Base-by-base conservation (phyloP, 139 green algal genomes). In the Auxenochlorella pyrenoidosa region DNA sequence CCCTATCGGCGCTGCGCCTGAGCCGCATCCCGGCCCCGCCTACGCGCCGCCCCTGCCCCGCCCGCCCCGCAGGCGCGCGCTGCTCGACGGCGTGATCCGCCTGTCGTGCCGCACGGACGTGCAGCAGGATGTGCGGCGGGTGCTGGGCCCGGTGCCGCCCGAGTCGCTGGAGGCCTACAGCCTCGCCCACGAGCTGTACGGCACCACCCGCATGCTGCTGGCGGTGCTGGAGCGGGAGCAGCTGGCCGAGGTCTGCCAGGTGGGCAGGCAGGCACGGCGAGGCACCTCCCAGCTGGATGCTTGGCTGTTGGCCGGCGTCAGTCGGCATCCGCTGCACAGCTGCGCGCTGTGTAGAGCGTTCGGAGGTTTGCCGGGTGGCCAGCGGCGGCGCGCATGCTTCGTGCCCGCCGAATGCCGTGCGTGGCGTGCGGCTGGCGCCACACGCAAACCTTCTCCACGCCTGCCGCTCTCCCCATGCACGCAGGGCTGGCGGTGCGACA, bases 121-220 rank as follows among this genome's bases (percentile, higher is more conserved):
- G 24, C 70, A 47, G 34, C 79, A 79, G 82, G 89, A 93, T 75
- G 51, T 92, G 82, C 79, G 86, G 41, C 43, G 65, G 1, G 72
- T 89, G 70, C 85, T 93, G 40, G 73, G 83, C 26, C 58, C 80
- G 6, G 65, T 84, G 32, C 89, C 79, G 12, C 12, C 32, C 21
- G 73, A 76, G 44, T 71, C 32, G 5, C 54, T 60, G 5, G 60
- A 86, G 32, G 85, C 72, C 4, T 92, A 91, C 63, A 78, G 60
- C n/a, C 44, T 91, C 5, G 82, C 81, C 0, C 51, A 63, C 24
- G 89, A 93, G 71, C 79, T 93, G 43, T 93, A 93, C 43, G 90
- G 88, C 16, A 81, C 59, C 44, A 76, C 82, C 54, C 84, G 90
- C 51, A 93, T 93, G 90, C 79, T 93, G 83, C 76, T 93, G 83